These are phyloP conservation scores for Nidularia pulvinata DNA, from an alignment of 768 basidiomycete genomes.

Conservation along the genomic window DNA sequence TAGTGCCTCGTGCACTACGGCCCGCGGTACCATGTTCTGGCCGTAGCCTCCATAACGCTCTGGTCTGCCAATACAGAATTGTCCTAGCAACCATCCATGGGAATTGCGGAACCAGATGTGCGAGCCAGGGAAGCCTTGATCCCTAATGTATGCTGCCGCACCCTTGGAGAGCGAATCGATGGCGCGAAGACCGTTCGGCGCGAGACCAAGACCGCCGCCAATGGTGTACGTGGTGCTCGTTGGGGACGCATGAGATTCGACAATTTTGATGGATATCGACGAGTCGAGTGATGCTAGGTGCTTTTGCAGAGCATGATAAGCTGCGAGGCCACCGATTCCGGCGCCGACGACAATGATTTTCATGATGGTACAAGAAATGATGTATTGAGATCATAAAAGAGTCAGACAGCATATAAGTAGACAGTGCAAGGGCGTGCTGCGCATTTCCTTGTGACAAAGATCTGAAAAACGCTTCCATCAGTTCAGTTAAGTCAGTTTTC, in stretches of 20 bases:
- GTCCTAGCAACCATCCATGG: slow-evolving; percentile 26
- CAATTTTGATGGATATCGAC: slow-evolving; percentile 19
- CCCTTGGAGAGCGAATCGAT: slow-evolving; percentile 23
- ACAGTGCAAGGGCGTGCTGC: no score
- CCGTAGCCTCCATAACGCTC: slow-evolving; percentile 25
- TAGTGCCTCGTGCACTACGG: slow-evolving; percentile 29
- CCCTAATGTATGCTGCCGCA: slow-evolving; percentile 25
- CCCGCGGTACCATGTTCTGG: slow-evolving; percentile 28
- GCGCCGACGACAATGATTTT: slow-evolving; percentile 32
- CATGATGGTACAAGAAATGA: slow-evolving; percentile 8
- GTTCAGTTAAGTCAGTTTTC: no score
- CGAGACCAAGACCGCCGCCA: slow-evolving; percentile 34
- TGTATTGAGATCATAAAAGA: no score
- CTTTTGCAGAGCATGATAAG: slow-evolving; percentile 28
- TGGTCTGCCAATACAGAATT: slow-evolving; percentile 19
- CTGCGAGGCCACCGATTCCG: slow-evolving; percentile 28
- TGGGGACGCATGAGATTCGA: slow-evolving; percentile 27
- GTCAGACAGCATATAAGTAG: no score
- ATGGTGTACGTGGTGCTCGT: slow-evolving; percentile 17
- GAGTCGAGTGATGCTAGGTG: slow-evolving; percentile 17
- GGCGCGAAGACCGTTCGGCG: slow-evolving; percentile 36
- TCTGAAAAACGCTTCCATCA: no score
- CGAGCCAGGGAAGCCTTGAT: slow-evolving; percentile 17
- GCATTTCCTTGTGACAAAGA: no score
- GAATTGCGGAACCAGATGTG: slow-evolving; percentile 29